phyloP scores from a whole-genome alignment of 2,329 filamentous ascomycete species.

The Alternaria sp. region DNA sequence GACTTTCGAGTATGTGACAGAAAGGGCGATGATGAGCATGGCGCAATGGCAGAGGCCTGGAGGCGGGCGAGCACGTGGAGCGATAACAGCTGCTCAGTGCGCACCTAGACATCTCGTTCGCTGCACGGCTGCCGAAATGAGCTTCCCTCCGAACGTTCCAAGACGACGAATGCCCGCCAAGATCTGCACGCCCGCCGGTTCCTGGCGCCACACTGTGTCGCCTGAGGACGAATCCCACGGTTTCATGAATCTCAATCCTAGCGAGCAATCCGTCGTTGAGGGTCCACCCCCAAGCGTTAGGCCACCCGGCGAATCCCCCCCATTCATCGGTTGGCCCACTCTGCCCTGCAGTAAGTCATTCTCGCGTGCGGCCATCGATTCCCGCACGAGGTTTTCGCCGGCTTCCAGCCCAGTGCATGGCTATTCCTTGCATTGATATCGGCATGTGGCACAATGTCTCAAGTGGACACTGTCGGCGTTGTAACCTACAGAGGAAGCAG shows the following conservation, averaged over 20 bases:
- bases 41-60: not conserved
- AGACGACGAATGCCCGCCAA: not conserved
- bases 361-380: constrained; percentile 1
- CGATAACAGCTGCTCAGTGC: not conserved
- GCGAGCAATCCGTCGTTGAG: not conserved
- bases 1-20: not conserved
- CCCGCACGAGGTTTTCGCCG: not conserved
- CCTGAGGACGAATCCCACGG: not conserved
- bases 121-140: not conserved
- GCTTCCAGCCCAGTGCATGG: constrained; percentile 8
- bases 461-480: constrained; percentile 3
- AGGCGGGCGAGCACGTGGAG: not conserved
- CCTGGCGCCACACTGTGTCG: not conserved
- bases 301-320: not conserved
- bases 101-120: not conserved
- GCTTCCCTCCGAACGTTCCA: not conserved
- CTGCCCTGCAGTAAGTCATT: constrained; percentile 2
- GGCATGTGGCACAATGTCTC: constrained; percentile 1
- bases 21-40: not conserved
- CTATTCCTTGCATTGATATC: not conserved
- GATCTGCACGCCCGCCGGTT: not conserved
- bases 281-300: not conserved
- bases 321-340: constrained; percentile 3
- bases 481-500: constrained; percentile 3
- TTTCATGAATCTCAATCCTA: not conserved